These are phyloP conservation scores for Xerocomellus intermedius DNA, from an alignment of 768 basidiomycete genomes.

Conservation along the genomic window DNA sequence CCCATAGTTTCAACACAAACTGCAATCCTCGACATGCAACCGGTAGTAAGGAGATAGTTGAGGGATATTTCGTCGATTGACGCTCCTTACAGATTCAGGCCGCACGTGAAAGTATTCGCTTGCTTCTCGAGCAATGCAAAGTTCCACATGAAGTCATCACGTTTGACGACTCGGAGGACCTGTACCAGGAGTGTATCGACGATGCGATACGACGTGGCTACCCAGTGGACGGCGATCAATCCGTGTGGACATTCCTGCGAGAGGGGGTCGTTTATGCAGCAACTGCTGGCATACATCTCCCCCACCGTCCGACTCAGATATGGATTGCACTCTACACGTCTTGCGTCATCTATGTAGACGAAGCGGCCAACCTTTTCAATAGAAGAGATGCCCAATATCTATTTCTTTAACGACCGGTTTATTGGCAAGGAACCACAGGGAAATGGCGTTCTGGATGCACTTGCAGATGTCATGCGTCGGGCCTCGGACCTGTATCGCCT, in stretches of 20 bases:
- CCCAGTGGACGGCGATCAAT: constrained; percentile 19
- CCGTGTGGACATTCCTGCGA: constrained; percentile 31
- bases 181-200: constrained; percentile 24
- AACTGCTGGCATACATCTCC: constrained; percentile 32
- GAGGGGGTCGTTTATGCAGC: constrained; percentile 30
- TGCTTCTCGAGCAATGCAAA: constrained; percentile 15
- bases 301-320: constrained; percentile 12
- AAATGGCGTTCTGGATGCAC: constrained; percentile 31
- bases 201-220: constrained; percentile 27
- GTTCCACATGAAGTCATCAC: constrained; percentile 10
- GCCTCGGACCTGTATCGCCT: constrained; percentile 28
- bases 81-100: constrained; percentile 5
- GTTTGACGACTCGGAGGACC: constrained; percentile 10
- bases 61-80: background rate
- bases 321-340: constrained; percentile 42
- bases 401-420: constrained; percentile 37
- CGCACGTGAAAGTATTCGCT: constrained; percentile 13
- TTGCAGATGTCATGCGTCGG: constrained; percentile 34
- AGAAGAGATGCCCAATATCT: constrained; percentile 23
- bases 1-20: background rate
- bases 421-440: constrained; percentile 27
- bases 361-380: constrained; percentile 28
- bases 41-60: constrained; percentile 9
- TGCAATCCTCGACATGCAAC: constrained; percentile 2
- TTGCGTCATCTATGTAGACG: constrained; percentile 38